Base-by-base conservation (phyloP, 345 rosid genomes). In the Eucalyptus pauciflora region DNA sequence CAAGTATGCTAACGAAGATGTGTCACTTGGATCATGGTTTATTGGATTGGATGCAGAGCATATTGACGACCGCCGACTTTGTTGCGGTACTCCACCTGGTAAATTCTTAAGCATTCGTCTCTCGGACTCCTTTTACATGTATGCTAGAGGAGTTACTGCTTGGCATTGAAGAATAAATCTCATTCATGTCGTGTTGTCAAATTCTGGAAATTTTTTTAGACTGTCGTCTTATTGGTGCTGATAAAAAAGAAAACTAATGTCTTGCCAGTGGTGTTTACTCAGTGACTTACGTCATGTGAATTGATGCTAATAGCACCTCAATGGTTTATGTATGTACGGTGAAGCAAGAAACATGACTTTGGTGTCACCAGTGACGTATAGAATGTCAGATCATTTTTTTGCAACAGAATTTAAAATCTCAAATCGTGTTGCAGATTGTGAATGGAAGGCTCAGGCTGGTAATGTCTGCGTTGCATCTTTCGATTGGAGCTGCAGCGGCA, bases 41-140 rank as follows among this genome's bases (percentile, higher is more conserved):
- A 94, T 98, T 86, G 99, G 99, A 88, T 91, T 98, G 94, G 99
- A 98, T 91, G 99, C 87, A 76, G 99, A 98, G 89, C 99, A 98
- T 90, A 94, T 98, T 80, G 99, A 98, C 92, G 99, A 98, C 89
- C 94, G 99, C 86, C 96, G 99, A 92, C 95, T 98, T 3, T 98
- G 99, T 91, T 98, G 99, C 87, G 99, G 99, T 58, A 98, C 99
- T 56, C 96, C 97, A 76, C 96, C 96, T 48, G 99, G 99, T 98
- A 97, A 93, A 83, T 81, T 86, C 48, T 48, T 45, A 89, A 62
- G 62, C 60, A 46, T 10, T 18, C 45, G 2, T 80, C 27, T 45
- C 33, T 33, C 13, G 33, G 7, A n/a, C 60, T 50, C 51, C 56
- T 24, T 43, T 48, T 25, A 5, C 14, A 49, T 20, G 20, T 20